A percentile compares a stretch with the other conserved stretches of the same genome.
These are phyloP conservation scores for Populus nigra DNA, from an alignment of 345 rosid genomes.

Conservation along the genomic window DNA sequence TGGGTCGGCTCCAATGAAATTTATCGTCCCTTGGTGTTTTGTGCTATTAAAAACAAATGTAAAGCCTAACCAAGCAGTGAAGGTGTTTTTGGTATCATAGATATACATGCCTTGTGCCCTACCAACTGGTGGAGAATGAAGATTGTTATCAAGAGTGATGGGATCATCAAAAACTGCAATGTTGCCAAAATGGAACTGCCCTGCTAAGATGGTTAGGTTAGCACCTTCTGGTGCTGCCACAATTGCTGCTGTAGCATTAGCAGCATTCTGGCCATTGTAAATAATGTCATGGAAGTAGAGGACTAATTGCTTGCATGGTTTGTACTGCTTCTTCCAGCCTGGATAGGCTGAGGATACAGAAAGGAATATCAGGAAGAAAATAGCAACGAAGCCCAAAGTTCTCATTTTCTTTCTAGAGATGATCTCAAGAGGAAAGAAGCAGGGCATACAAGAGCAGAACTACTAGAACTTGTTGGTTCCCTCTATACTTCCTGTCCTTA, in stretches of 20 bases:
- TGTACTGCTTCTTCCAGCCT: constrained; percentile 5
- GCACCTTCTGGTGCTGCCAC: constrained; percentile 40
- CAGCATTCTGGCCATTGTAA: constrained; percentile 45
- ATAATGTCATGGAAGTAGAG: constrained; percentile 49
- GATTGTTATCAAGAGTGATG: constrained; percentile 46
- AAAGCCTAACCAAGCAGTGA: constrained; percentile 53
- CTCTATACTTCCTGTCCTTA: background rate
- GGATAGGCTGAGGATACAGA: background rate
- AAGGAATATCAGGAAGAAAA: background rate
- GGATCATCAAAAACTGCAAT: constrained; percentile 52
- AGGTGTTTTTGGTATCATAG: constrained; percentile 41
- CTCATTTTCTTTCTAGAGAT: background rate
- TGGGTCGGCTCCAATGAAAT: constrained; percentile 46
- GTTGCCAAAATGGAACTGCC: constrained; percentile 40
- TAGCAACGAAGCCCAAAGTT: background rate
- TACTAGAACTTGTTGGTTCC: background rate
- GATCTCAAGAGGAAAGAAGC: background rate
- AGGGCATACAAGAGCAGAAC: background rate
- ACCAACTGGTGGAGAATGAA: constrained; percentile 39
- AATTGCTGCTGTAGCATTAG: constrained; percentile 44
- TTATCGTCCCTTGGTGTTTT: constrained; percentile 32
- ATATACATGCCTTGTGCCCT: constrained; percentile 51
- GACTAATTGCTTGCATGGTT: constrained; percentile 39
- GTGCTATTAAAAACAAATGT: constrained; percentile 42
- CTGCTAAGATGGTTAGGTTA: constrained; percentile 35